phyloP scores from a whole-genome alignment of 2,329 filamentous ascomycete genomes.

The Botrytis byssoidea region DNA sequence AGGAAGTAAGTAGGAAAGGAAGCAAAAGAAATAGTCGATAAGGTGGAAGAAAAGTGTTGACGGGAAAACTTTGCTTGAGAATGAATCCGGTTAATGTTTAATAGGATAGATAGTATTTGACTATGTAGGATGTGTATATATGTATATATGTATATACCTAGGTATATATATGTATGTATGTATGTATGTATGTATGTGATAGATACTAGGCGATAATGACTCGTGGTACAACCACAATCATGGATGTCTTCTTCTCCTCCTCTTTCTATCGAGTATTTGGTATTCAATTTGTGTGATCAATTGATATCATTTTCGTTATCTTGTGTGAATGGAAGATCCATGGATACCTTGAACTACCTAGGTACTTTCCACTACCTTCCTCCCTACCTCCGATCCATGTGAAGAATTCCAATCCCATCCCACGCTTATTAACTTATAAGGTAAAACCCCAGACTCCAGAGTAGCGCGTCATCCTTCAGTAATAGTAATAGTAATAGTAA shows the following conservation, averaged over 20 bases:
- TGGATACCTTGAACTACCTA: too few relatives aligned
- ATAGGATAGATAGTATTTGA: background rate
- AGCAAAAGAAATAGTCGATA: background rate
- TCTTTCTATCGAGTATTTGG: background rate
- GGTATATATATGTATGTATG: too few relatives aligned
- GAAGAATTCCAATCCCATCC: background rate
- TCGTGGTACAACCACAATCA: background rate
- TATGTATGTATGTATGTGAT: background rate
- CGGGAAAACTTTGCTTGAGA: background rate
- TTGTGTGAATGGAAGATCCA: background rate
- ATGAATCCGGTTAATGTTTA: background rate
- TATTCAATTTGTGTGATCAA: background rate
- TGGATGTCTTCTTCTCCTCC: background rate
- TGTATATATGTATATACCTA: background rate
- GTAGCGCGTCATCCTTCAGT: background rate
- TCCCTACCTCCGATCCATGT: background rate
- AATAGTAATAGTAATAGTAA: background rate
- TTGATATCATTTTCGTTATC: background rate
- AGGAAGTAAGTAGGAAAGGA: background rate
- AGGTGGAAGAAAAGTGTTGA: background rate
- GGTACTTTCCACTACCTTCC: background rate
- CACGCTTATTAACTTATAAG: background rate
- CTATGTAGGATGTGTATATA: background rate
- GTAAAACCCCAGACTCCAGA: background rate
- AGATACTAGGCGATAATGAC: background rate